Percentiles rank a stretch among this genome's conserved stretches.
Evolutionary conservation across 2,329 filamentous ascomycete species (phyloP).

Genomic region (Cadophora sp.): DNA sequence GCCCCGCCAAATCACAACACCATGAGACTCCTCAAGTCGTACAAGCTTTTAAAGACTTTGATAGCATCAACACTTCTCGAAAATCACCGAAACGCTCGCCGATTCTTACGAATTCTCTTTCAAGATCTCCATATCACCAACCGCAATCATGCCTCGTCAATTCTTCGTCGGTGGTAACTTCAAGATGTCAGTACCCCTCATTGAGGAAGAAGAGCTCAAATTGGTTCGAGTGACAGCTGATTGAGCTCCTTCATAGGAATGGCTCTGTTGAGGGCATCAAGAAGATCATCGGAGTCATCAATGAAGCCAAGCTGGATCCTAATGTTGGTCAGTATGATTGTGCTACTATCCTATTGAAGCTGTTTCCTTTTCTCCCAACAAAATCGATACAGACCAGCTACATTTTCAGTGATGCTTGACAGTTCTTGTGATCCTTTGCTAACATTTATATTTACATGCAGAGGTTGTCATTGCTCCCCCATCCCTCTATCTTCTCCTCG

Average conservation of each 20-base stretch:
- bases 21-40: background rate
- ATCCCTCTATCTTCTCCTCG: conserved; percentile 85
- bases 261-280: conserved; percentile 89
- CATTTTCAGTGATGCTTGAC: background rate
- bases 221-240: conserved; percentile 27
- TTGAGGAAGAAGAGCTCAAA: conserved; percentile 20
- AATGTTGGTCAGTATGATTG: conserved; percentile 66
- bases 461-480: conserved; percentile 97
- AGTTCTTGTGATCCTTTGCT: conserved; percentile 12
- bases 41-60: conserved; percentile 6
- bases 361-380: conserved; percentile 15
- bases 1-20: conserved; percentile 13
- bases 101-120: conserved; percentile 13
- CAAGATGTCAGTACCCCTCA: conserved; percentile 78
- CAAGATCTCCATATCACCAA: conserved; percentile 14
- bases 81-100: background rate
- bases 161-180: conserved; percentile 99
- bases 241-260: conserved; percentile 69
- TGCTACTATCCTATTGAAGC: conserved; percentile 12
- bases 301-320: conserved; percentile 80
- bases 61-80: conserved; percentile 4
- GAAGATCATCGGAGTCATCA: conserved; percentile 88
- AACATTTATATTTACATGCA: conserved; percentile 43
- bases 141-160: conserved; percentile 78
- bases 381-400: conserved; percentile 12